Evolutionary conservation across 2,329 filamentous ascomycete species (phyloP).

Genomic region (Colletotrichum sp.): DNA sequence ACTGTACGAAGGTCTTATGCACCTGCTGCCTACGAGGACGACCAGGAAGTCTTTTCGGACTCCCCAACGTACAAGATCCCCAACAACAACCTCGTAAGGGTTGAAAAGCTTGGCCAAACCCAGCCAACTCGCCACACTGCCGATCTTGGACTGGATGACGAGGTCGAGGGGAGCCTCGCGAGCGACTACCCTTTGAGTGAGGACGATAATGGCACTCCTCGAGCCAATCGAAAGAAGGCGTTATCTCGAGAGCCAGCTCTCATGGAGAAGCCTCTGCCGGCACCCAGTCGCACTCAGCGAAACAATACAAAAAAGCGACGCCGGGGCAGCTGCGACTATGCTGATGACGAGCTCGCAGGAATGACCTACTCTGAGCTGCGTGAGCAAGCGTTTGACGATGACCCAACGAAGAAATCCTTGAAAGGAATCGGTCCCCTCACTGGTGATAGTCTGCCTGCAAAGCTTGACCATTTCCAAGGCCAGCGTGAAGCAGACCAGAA

Average conservation of each 20-base stretch:
- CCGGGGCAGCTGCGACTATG: constrained; percentile 56
- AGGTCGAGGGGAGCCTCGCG: constrained; percentile 7
- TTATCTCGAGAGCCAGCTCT: constrained; percentile 23
- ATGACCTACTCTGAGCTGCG: constrained; percentile 60
- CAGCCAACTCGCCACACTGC: neutral
- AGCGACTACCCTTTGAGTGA: constrained; percentile 11
- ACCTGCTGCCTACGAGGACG: constrained; percentile 27
- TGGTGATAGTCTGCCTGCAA: constrained; percentile 49
- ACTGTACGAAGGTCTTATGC: constrained; percentile 29
- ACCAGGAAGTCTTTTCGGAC: constrained; percentile 30
- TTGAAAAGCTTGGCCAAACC: neutral
- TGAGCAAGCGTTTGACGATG: constrained; percentile 60
- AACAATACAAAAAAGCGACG: constrained; percentile 43
- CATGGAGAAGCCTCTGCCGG: constrained; percentile 24
- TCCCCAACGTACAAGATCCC: constrained; percentile 22
- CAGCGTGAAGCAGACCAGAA: constrained; percentile 51
- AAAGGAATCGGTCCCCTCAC: constrained; percentile 37
- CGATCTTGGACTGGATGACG: neutral
- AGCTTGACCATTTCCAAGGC: constrained; percentile 54
- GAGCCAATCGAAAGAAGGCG: constrained; percentile 21
- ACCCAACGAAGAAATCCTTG: constrained; percentile 53
- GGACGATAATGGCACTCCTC: constrained; percentile 21
- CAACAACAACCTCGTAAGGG: constrained; percentile 11
- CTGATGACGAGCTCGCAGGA: constrained; percentile 56
- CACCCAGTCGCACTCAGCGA: constrained; percentile 14